Percentiles rank a stretch among this genome's conserved stretches.
Conservation (phyloP, 495 filamentous ascomycete species). For the Daldinia vernicosa region DNA sequence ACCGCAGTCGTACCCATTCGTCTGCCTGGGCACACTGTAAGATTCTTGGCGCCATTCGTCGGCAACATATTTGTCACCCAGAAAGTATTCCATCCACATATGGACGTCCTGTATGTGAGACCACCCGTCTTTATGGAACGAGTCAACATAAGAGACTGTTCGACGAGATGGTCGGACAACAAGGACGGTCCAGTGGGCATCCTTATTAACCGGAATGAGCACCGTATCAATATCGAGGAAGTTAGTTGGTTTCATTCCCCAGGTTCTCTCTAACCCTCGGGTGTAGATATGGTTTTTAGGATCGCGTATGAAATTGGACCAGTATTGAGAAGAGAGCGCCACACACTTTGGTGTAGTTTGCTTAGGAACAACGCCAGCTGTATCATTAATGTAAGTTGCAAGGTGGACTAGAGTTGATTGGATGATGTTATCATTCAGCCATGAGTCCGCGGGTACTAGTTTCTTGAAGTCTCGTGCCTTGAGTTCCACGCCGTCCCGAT, state of each 20-base stretch:
- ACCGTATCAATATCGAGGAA: constrained; percentile 56
- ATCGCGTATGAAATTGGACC: constrained; percentile 59
- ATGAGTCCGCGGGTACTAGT: constrained; percentile 62
- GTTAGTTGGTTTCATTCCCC: constrained; percentile 49
- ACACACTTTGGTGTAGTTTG: constrained; percentile 68
- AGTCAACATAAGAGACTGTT: constrained; percentile 80
- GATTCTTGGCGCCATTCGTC: constrained; percentile 69
- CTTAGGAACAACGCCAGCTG: constrained; percentile 54
- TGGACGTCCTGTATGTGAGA: constrained; percentile 30
- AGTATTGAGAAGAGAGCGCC: constrained; percentile 79
- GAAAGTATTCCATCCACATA: constrained; percentile 65
- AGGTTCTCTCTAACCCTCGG: constrained; percentile 46
- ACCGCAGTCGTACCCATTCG: constrained; percentile 81
- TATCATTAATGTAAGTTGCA: constrained; percentile 66
- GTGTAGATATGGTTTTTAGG: constrained; percentile 55
- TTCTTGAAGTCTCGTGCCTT: constrained; percentile 68
- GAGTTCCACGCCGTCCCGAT: constrained; percentile 63
- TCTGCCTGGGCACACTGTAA: constrained; percentile 63
- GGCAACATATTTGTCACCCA: constrained; percentile 64
- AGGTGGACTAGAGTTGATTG: constrained; percentile 71
- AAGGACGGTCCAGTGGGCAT: constrained; percentile 70
- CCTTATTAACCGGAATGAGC: constrained; percentile 56
- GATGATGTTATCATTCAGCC: constrained; percentile 88
- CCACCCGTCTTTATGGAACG: constrained; percentile 57
- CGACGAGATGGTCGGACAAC: constrained; percentile 71